Evolutionary conservation across 2,329 filamentous ascomycete species (phyloP).

Genomic region (Ilyonectria robusta): DNA sequence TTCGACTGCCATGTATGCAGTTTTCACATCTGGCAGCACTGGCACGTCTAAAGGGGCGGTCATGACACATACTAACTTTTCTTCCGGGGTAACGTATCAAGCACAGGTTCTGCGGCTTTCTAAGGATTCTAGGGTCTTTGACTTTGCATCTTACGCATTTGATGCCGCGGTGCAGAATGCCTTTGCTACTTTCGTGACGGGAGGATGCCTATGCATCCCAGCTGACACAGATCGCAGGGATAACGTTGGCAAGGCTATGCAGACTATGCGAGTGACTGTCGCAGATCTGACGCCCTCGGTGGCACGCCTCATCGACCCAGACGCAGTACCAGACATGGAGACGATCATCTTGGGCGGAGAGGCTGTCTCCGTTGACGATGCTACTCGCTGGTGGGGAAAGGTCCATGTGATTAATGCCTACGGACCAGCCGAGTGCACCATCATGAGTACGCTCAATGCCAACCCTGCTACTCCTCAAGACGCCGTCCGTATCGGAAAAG

Average conservation of each 20-base stretch:
- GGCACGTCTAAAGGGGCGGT: slow-evolving; percentile 44
- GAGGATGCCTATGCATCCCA: slow-evolving; percentile 37
- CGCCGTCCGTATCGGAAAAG: slow-evolving; percentile 16
- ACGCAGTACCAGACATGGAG: slow-evolving; percentile 15
- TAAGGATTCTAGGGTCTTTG: slow-evolving; percentile 35
- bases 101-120: neutral
- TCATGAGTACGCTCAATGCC: slow-evolving; percentile 19
- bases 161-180: slow-evolving; percentile 26
- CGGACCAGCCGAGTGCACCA: slow-evolving; percentile 26
- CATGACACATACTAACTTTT: slow-evolving; percentile 20
- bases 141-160: slow-evolving; percentile 1
- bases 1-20: slow-evolving; percentile 30
- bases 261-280: neutral
- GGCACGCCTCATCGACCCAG: slow-evolving; percentile 13
- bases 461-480: neutral
- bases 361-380: slow-evolving; percentile 10
- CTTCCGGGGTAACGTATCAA: slow-evolving; percentile 45
- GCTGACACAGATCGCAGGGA: slow-evolving; percentile 23
- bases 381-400: slow-evolving; percentile 15
- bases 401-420: slow-evolving; percentile 20
- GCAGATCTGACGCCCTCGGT: slow-evolving; percentile 29
- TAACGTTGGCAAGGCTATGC: slow-evolving; percentile 16
- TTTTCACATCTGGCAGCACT: slow-evolving; percentile 47
- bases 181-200: slow-evolving; percentile 58
- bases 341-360: slow-evolving; percentile 30